A percentile compares a stretch with the other conserved stretches of the same genome.
phyloP scores from a whole-genome alignment of 129 eudicot species.

The Lactuca sativa region DNA sequence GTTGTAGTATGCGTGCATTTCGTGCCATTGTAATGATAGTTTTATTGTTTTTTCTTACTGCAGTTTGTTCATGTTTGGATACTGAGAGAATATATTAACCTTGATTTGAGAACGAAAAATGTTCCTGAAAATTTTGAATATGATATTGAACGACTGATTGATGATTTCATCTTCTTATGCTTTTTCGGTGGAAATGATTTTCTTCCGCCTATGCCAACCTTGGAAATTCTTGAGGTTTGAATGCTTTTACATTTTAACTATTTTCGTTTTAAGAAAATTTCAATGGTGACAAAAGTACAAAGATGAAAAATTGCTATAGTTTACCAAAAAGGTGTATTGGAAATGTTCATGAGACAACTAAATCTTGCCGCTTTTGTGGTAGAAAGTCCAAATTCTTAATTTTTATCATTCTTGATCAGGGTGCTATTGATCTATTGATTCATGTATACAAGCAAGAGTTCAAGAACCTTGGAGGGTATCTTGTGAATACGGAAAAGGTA shows the following conservation, averaged over 20 bases:
- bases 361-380: neutral
- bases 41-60: neutral
- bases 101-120: slow-evolving; percentile 31
- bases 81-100: slow-evolving; percentile 53
- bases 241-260: neutral
- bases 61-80: slow-evolving; percentile 72
- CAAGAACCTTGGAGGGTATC: slow-evolving; percentile 54
- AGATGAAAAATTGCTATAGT: neutral
- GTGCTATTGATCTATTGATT: slow-evolving; percentile 52
- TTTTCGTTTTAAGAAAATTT: neutral
- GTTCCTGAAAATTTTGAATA: slow-evolving; percentile 37
- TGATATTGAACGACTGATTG: slow-evolving; percentile 51
- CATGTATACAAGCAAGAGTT: slow-evolving; percentile 58
- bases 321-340: neutral
- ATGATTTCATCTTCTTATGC: slow-evolving; percentile 63
- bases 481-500: slow-evolving; percentile 52
- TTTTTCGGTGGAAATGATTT: slow-evolving; percentile 73
- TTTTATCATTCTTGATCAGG: slow-evolving; percentile 26
- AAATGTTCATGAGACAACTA: neutral
- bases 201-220: slow-evolving; percentile 60
- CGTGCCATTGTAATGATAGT: neutral
- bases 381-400: neutral
- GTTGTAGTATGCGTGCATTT: neutral
- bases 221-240: slow-evolving; percentile 65
- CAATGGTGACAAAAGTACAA: neutral